Conservation (phyloP, 1,284 basidiomycete genomes). For the Cystobasidiaceae sp. region DNA sequence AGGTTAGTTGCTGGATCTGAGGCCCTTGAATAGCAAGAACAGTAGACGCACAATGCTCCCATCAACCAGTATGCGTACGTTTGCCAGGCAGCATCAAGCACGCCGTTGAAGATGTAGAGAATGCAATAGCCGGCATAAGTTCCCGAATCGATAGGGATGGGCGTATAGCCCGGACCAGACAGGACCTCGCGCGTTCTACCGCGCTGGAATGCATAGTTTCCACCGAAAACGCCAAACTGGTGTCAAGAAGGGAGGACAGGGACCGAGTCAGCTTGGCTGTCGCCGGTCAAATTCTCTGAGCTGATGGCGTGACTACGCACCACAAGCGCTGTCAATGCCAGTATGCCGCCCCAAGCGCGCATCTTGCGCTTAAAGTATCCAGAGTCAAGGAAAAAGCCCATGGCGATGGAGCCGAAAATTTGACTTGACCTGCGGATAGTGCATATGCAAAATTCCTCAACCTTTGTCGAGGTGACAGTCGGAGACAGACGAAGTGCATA, state of each 20-base stretch:
- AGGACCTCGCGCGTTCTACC: constrained; percentile 58
- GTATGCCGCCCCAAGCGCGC: constrained; percentile 8
- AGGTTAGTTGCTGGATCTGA: too few relatives aligned
- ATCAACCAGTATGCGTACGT: constrained; percentile 49
- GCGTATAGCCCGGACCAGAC: constrained; percentile 45
- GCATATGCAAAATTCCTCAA: too few relatives aligned
- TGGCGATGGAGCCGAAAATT: constrained; percentile 52
- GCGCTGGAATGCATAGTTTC: constrained; percentile 25
- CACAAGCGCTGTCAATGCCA: not conserved
- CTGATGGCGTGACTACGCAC: not conserved
- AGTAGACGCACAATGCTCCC: constrained; percentile 5
- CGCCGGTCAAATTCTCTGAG: too few relatives aligned
- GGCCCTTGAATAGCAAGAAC: too few relatives aligned
- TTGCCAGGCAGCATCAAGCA: constrained; percentile 59
- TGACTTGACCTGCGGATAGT: constrained; percentile 49
- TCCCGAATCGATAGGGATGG: constrained; percentile 56
- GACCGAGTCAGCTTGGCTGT: constrained; percentile 51
- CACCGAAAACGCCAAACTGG: constrained; percentile 28
- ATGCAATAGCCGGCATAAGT: constrained; percentile 55
- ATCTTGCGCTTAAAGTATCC: constrained; percentile 8
- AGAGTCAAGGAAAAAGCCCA: constrained; percentile 28
- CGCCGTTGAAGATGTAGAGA: constrained; percentile 58
- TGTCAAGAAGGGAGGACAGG: too few relatives aligned
- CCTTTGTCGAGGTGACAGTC: too few relatives aligned
- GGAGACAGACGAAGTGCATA: too few relatives aligned